phyloP scores from a whole-genome alignment of 2,329 filamentous ascomycete species.

The Colletotrichum cordylinicola region DNA sequence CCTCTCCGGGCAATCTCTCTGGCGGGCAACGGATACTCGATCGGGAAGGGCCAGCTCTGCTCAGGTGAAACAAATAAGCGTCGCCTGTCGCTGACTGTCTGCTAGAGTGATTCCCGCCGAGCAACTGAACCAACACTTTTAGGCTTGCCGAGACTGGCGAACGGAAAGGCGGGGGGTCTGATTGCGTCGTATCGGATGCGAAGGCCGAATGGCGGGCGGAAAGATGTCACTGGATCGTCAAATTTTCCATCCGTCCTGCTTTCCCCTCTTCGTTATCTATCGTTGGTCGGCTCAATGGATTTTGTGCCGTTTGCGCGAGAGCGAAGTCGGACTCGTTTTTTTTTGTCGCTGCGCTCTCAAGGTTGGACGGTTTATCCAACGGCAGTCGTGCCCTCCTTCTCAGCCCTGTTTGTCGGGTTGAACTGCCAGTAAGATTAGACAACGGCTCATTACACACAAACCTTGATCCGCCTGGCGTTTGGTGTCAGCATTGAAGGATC shows the following conservation, averaged over 20 bases:
- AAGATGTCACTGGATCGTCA: neutral
- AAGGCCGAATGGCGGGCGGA: neutral
- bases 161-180: neutral
- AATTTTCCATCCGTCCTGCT: neutral
- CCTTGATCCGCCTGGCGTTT: neutral
- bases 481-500: neutral
- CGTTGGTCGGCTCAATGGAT: neutral
- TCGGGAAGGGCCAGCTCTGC: neutral
- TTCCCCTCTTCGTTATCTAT: neutral
- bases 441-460: neutral
- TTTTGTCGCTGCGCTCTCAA: neutral
- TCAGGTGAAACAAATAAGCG: slow-evolving; percentile 13
- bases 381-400: neutral
- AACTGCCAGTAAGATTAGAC: neutral
- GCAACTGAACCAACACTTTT: neutral
- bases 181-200: neutral
- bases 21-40: neutral
- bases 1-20: neutral
- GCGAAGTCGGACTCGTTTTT: slow-evolving; percentile 8
- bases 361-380: neutral
- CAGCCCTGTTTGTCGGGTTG: neutral
- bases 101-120: neutral
- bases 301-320: neutral
- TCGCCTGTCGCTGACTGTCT: neutral
- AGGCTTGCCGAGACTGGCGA: slow-evolving; percentile 13